Base-by-base conservation (phyloP, 2,329 filamentous ascomycete species). In the Sporothrix euskadiensis region DNA sequence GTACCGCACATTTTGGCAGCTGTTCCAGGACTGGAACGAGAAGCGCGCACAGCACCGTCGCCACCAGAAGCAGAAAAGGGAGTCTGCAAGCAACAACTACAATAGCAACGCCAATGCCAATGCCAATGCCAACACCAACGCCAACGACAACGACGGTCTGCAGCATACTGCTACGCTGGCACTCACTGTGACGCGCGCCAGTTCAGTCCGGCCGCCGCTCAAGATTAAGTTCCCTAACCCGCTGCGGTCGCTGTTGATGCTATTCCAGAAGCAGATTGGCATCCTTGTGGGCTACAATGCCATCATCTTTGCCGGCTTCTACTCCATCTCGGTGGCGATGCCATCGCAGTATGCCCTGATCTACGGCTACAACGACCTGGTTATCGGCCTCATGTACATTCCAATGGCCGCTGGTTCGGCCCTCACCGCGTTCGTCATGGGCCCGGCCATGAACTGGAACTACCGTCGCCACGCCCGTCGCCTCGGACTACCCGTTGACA, bases 261-360 rank as follows among this genome's bases (percentile, higher is more conserved):
- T 94, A 74, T 86, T 90, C 77, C 96, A 96, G 84, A 93, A 94
- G 78, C 93, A 98, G 81, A 88, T 98, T 63, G 83, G 82, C 1
- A 76, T 86, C 12, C 79, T 88, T 0, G 82, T 88, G 9, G 77
- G 81, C 32, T 83, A 82, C 65, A 82, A 81, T 66, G 82, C 81
- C 65, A 77, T 87, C 3, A 80, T 85, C 4, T 87, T 86, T 74
- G 83, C 85, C 0, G 85, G 84, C 4, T 87, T 87, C 77, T 87
- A 86, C 77, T 83, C 83, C 73, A 80, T 87, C 26, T 80, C 82
- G 1, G 81, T 84, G 0, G 82, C 84, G 2, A 82, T 87, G 79
- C 85, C 86, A 0, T 79, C 79, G 0, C 79, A 83, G 3, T 82
- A 86, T 16, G 57, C 59, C 32, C 65, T 79, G 1, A 71, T 78